Evolutionary conservation across 2,329 filamentous ascomycete genomes (phyloP).

Genomic region (Alternaria consortialis): DNA sequence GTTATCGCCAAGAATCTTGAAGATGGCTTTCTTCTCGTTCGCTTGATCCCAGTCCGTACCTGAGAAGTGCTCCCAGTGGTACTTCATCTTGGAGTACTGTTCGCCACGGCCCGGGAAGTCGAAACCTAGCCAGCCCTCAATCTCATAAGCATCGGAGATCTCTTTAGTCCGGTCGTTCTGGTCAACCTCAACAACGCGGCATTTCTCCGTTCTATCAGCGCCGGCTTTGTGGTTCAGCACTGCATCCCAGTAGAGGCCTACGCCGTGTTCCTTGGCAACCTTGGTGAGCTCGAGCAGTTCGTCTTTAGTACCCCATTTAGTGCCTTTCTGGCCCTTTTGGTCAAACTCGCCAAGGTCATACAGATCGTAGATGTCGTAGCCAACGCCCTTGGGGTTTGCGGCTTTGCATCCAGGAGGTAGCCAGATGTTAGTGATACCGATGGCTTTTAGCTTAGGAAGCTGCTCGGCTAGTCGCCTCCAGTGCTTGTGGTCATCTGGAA

Average conservation of each 20-base stretch:
- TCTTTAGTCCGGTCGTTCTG: slow-evolving; percentile 64
- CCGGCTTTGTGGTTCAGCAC: slow-evolving; percentile 78
- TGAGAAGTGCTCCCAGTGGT: slow-evolving; percentile 72
- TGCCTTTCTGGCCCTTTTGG: slow-evolving; percentile 69
- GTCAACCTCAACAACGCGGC: slow-evolving; percentile 71
- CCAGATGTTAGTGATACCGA: slow-evolving; percentile 67
- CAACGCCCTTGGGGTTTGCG: slow-evolving; percentile 68
- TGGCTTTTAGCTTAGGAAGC: slow-evolving; percentile 63
- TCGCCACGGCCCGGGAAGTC: slow-evolving; percentile 69
- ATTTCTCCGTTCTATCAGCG: slow-evolving; percentile 71
- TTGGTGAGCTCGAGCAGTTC: slow-evolving; percentile 65
- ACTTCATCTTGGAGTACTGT: slow-evolving; percentile 69
- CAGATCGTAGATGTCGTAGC: slow-evolving; percentile 70
- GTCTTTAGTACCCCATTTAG: slow-evolving; percentile 74
- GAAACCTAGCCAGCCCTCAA: slow-evolving; percentile 74
- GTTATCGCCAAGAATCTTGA: slow-evolving; percentile 69
- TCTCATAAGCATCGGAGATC: slow-evolving; percentile 65
- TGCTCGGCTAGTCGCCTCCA: slow-evolving; percentile 66
- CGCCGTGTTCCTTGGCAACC: slow-evolving; percentile 61
- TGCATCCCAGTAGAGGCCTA: slow-evolving; percentile 73
- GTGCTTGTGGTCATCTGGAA: slow-evolving; percentile 67
- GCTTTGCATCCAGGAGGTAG: slow-evolving; percentile 77
- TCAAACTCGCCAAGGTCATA: slow-evolving; percentile 77
- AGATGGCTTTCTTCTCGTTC: slow-evolving; percentile 68
- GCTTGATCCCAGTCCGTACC: slow-evolving; percentile 72